Evolutionary conservation across 192 early-diverging fungal species (phyloP).

Genomic region (Coemansia sp.): DNA sequence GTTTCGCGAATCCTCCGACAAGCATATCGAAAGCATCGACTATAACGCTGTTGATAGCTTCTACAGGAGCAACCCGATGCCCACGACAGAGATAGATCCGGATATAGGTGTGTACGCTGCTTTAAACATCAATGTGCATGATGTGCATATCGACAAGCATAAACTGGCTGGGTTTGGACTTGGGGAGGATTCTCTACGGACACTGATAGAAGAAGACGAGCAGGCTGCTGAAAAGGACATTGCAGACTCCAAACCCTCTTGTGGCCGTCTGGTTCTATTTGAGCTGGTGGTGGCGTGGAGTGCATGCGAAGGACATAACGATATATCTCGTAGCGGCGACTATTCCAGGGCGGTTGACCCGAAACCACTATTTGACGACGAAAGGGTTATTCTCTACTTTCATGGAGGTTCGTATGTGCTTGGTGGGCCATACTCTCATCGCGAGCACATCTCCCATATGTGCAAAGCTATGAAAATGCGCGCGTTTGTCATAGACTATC

Average conservation of each 20-base stretch:
- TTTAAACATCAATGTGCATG: not conserved
- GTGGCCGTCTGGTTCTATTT: conserved; percentile 8
- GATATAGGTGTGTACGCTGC: not conserved
- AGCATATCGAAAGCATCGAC: conserved; percentile 16
- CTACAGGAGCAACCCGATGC: conserved; percentile 9
- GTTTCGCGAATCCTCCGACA: conserved; percentile 17
- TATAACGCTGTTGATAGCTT: not conserved
- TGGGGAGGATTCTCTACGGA: conserved; percentile 11
- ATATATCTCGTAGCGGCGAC: not conserved
- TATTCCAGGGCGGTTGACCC: conserved; percentile 6
- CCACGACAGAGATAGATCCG: not conserved
- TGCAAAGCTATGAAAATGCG: conserved; percentile 1
- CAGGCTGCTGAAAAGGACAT: not conserved
- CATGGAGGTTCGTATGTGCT: conserved; percentile 34
- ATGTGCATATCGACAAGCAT: conserved; percentile 5
- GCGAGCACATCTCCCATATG: conserved; percentile 5
- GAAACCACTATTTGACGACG: conserved; percentile 9
- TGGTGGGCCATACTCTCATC: conserved; percentile 23
- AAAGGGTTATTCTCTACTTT: conserved; percentile 17
- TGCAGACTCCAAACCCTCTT: no score
- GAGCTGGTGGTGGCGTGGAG: conserved; percentile 19
- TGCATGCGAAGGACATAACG: not conserved
- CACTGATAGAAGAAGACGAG: conserved; percentile 6
- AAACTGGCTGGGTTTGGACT: conserved; percentile 19
- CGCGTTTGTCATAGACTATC: conserved; percentile 30